Base-by-base conservation (phyloP, 1,139 yeast species). In the Yamadazyma pseudoaaseri region DNA sequence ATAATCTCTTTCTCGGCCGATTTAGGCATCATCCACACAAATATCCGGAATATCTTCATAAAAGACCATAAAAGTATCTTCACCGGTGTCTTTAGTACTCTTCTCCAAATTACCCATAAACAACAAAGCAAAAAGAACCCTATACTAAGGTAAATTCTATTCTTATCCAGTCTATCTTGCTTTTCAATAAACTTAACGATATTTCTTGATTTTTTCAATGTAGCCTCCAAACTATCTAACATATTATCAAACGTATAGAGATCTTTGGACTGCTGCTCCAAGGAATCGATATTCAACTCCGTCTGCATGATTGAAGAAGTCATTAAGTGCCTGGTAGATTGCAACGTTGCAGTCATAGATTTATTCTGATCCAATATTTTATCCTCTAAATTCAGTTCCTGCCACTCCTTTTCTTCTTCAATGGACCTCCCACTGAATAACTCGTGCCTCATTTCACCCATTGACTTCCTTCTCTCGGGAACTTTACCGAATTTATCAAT, bases 101-200 rank as follows among this genome's bases (percentile, higher is more conserved):
- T 62, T 43, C 81, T 60, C 79, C 84, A 83, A 2, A 81, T 43
- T 14, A 83, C 77, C 83, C 86, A 81, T 3, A 60, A 51, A 42
- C 84, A 63, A 23, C 81, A 81, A 2, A 70, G 43, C 3, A 70
- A 60, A 37, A 83, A 68, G 43, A 83, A 79, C 13, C 76, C 78
- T 29, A 82, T 48, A 20, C 86, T 69, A 34, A 74, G 55, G 43
- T 79, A 76, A 49, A 83, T 81, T 36, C 77, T 61, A 31, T 73
- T 63, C 33, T 84, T 67, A 48, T 84, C 92, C 41, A 70, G 60
- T 36, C 70, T 65, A 47, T 84, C 87, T 33, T 86, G 85, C 48
- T 77, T 77, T 47, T 82, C 86, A 35, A 83, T 76, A 38, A 79
- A 73, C 42, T 69, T 66, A 27, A 83, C 85, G 29, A 83, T 69